Percentiles rank a stretch among this genome's conserved stretches.
phyloP scores from a whole-genome alignment of 352 stramenopile species.

The Phytophthora pistaciae region DNA sequence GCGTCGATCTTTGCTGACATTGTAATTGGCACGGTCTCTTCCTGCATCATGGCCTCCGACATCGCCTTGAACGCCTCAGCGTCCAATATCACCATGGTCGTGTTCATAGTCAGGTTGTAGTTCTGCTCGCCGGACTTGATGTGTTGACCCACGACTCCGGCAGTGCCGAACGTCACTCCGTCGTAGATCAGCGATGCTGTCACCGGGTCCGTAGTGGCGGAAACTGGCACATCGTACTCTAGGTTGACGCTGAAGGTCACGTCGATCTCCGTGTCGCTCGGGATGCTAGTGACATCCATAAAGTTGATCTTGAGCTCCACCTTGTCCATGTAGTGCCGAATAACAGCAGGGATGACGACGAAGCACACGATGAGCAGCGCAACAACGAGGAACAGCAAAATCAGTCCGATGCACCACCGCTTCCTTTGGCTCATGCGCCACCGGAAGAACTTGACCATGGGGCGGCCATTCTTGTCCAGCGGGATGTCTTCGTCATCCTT shows the following conservation, averaged over 20 bases:
- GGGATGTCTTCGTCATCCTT: neutral
- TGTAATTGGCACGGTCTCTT: neutral
- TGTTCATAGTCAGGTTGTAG: conserved; percentile 4
- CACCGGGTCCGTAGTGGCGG: neutral
- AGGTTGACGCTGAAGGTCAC: conserved; percentile 3
- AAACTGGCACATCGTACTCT: neutral
- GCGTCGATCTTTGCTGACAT: neutral
- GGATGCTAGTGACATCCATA: neutral
- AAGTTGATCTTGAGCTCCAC: neutral
- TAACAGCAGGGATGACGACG: neutral
- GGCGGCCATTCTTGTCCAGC: conserved; percentile 4
- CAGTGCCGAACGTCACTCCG: neutral
- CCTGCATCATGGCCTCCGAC: conserved; percentile 4
- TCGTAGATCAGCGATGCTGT: neutral
- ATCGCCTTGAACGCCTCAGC: neutral
- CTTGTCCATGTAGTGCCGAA: conserved; percentile 8
- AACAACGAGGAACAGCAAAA: neutral
- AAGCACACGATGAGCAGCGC: neutral
- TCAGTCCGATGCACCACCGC: neutral
- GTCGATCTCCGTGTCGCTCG: neutral
- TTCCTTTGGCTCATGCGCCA: neutral
- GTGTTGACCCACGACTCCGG: neutral
- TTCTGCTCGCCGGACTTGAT: neutral
- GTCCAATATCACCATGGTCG: neutral
- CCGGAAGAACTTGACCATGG: neutral